Conservation (phyloP, 495 filamentous ascomycete genomes). For the Aspergillus sparsus region DNA sequence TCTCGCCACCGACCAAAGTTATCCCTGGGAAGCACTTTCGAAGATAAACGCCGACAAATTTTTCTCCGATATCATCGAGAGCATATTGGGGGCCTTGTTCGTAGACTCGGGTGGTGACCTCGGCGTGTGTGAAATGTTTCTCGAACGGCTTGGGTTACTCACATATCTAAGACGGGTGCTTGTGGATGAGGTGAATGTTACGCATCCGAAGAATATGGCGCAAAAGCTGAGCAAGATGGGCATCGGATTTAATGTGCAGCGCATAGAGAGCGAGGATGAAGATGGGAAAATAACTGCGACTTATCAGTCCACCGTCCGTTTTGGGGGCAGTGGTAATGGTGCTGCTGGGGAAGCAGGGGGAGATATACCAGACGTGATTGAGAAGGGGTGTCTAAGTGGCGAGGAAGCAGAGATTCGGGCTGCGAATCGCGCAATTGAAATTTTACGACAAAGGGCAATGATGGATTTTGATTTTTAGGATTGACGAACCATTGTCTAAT, state of each 20-base stretch:
- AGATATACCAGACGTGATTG: constrained; percentile 9
- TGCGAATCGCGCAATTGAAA: constrained; percentile 23
- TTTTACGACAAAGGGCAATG: constrained; percentile 10
- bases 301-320: constrained; percentile 14
- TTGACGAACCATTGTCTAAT: neutral
- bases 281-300: neutral
- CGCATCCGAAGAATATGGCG: constrained; percentile 75
- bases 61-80: constrained; percentile 85
- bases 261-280: constrained; percentile 10
- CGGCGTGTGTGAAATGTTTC: constrained; percentile 53
- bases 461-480: neutral
- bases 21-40: constrained; percentile 76
- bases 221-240: constrained; percentile 52
- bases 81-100: constrained; percentile 79
- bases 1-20: constrained; percentile 49
- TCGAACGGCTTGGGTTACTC: constrained; percentile 66
- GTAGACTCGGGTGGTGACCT: constrained; percentile 70
- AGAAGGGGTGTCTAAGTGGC: constrained; percentile 22
- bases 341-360: constrained; percentile 5
- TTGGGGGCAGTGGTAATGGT: neutral
- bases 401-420: constrained; percentile 37
- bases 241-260: constrained; percentile 24
- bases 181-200: constrained; percentile 55
- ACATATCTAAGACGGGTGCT: constrained; percentile 63
- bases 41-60: constrained; percentile 72